Conservation (phyloP, 805 yeast genomes). For the Saturnispora zaruensis region DNA sequence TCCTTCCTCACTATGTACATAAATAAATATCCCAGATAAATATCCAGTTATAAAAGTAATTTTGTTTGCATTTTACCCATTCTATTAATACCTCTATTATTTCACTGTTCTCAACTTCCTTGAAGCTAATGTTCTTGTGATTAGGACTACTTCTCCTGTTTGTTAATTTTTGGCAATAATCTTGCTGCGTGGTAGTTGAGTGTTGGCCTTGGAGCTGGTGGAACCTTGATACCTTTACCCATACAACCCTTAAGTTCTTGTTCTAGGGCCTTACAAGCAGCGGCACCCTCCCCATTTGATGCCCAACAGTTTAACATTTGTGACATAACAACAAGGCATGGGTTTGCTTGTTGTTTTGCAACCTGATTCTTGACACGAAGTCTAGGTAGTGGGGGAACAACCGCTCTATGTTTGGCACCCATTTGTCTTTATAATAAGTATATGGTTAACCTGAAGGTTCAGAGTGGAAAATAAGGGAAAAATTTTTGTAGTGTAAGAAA, state of each 20-base stretch:
- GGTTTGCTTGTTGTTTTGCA: conserved; percentile 48
- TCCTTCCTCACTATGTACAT: neutral
- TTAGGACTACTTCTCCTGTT: conserved; percentile 19
- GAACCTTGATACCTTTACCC: conserved; percentile 32
- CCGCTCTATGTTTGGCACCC: conserved; percentile 17
- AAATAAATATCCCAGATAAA: neutral
- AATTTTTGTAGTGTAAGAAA: neutral
- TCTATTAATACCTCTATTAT: too few relatives aligned
- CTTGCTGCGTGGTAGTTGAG: conserved; percentile 50
- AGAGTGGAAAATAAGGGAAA: neutral
- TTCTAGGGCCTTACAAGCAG: conserved; percentile 57
- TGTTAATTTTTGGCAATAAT: conserved; percentile 46
- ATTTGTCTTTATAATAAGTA: conserved; percentile 1
- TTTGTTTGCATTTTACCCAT: too few relatives aligned
- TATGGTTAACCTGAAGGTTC: neutral
- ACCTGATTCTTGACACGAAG: conserved; percentile 61
- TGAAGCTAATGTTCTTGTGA: too few relatives aligned
- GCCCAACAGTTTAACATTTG: conserved; percentile 93
- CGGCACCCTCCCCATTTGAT: conserved; percentile 78
- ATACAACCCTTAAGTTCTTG: conserved; percentile 68
- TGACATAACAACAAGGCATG: conserved; percentile 76
- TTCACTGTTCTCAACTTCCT: too few relatives aligned
- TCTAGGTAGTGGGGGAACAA: conserved; percentile 65
- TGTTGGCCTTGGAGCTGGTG: conserved; percentile 35
- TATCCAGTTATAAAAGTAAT: neutral